Conservation (phyloP, 306 rosid genomes). For the Begonia loranthoides region DNA sequence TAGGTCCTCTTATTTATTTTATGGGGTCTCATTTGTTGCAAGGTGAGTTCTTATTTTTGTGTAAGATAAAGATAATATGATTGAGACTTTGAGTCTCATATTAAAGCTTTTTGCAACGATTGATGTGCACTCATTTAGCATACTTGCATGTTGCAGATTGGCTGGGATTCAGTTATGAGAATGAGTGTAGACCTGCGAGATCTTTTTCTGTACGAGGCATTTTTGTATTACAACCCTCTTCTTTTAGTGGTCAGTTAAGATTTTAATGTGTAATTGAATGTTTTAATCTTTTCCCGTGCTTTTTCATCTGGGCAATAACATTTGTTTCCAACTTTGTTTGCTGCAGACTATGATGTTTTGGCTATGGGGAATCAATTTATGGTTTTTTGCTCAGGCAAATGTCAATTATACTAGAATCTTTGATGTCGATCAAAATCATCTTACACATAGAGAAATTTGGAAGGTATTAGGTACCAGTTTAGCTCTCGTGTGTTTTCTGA, state of each 20-base stretch:
- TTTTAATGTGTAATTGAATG: conserved; percentile 5
- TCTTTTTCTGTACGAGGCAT: conserved; percentile 87
- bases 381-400: conserved; percentile 58
- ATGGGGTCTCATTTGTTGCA: conserved; percentile 90
- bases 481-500: neutral
- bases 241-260: conserved; percentile 72
- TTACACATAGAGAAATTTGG: conserved; percentile 88
- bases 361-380: conserved; percentile 96
- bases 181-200: conserved; percentile 91
- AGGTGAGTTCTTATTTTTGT: conserved; percentile 38
- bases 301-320: conserved; percentile 12
- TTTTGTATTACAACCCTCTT: conserved; percentile 95
- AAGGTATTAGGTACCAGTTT: conserved; percentile 38
- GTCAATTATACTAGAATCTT: conserved; percentile 68
- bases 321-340: conserved; percentile 10
- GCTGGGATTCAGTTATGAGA: conserved; percentile 98
- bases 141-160: conserved; percentile 43
- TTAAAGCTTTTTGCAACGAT: too few species aligned
- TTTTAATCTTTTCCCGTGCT: conserved; percentile 5
- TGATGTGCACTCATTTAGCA: neutral
- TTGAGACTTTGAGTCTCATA: too few species aligned
- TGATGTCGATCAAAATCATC: conserved; percentile 84
- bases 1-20: conserved; percentile 68
- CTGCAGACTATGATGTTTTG: conserved; percentile 89
- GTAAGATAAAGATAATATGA: too few species aligned